Percentiles rank a stretch among this genome's conserved stretches.
Conservation (phyloP, 129 eudicot species). For the Flaveria sonorensis region DNA sequence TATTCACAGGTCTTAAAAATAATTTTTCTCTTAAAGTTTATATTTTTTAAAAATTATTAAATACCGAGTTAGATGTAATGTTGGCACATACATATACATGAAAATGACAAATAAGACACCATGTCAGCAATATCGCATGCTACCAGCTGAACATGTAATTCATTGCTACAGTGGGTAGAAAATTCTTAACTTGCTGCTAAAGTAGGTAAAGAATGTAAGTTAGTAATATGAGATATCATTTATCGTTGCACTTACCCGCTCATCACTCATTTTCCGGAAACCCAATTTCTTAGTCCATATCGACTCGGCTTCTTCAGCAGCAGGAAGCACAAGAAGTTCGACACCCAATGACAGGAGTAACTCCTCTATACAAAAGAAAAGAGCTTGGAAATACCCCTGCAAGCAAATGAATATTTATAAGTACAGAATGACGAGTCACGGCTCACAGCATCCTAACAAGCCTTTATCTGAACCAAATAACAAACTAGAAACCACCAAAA, state of each 20-base stretch:
- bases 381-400: constrained; percentile 87
- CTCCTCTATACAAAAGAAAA: constrained; percentile 74
- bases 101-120: too few relatives aligned
- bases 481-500: background rate
- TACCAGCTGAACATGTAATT: background rate
- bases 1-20: background rate
- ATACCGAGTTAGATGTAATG: background rate
- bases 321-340: constrained; percentile 85
- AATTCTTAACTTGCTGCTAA: background rate
- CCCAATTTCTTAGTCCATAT: constrained; percentile 90
- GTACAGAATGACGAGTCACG: background rate
- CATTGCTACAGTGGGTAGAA: background rate
- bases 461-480: constrained; percentile 1
- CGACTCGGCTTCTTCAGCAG: constrained; percentile 93
- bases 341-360: constrained; percentile 69
- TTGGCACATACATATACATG: background rate
- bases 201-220: background rate
- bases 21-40: background rate
- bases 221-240: constrained; percentile 10
- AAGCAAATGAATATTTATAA: constrained; percentile 17
- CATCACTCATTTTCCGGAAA: constrained; percentile 75
- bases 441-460: background rate
- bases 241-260: constrained; percentile 59
- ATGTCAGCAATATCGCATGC: background rate
- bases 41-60: too few relatives aligned